These are phyloP conservation scores for Backusella psychrophila DNA, from an alignment of 192 early-diverging fungal genomes.

Conservation along the genomic window DNA sequence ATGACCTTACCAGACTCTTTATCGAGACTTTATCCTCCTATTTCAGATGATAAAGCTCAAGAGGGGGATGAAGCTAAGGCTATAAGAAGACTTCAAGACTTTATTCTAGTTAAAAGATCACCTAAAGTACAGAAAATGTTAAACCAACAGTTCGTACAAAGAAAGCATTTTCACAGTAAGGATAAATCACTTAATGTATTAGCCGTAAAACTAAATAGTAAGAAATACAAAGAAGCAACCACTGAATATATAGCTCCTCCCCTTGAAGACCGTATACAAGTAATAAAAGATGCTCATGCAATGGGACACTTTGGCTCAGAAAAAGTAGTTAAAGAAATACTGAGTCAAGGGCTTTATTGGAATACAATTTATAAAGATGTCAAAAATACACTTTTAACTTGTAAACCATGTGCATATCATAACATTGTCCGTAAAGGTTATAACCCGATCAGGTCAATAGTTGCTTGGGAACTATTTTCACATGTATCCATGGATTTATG, in stretches of 20 bases:
- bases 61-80: not conserved
- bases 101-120: not conserved
- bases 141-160: not conserved
- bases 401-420: constrained; percentile 18
- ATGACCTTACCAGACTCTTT: not conserved
- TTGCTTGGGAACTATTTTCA: constrained; percentile 22
- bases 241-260: not conserved
- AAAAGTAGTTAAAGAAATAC: constrained; percentile 20
- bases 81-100: not conserved
- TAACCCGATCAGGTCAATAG: constrained; percentile 20
- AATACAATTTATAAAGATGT: constrained; percentile 20
- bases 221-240: not conserved
- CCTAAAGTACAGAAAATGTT: not conserved
- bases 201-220: not conserved
- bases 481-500: constrained; percentile 30
- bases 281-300: constrained; percentile 5
- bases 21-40: not conserved
- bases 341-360: constrained; percentile 20
- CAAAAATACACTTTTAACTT: constrained; percentile 8
- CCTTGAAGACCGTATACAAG: not conserved
- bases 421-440: constrained; percentile 33
- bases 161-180: not conserved
- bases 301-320: constrained; percentile 18
- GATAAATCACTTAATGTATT: not conserved
- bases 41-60: not conserved